Evolutionary conservation across 495 filamentous ascomycete genomes (phyloP).

Genomic region (Aspergillus cristatus): DNA sequence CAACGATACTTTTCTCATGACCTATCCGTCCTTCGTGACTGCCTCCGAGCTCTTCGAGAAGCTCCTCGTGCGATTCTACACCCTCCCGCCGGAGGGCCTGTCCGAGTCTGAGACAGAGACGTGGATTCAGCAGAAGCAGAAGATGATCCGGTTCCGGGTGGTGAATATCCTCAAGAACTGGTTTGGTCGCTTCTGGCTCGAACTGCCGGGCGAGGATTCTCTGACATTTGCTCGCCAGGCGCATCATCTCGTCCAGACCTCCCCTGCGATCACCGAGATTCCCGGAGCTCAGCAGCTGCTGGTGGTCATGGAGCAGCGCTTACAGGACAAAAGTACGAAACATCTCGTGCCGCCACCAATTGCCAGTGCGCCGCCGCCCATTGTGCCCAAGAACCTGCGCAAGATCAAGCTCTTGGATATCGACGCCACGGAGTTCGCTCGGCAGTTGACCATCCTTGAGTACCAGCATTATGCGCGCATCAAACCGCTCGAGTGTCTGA

Average conservation of each 20-base stretch:
- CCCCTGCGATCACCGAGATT: slow-evolving; percentile 71
- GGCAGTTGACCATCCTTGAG: slow-evolving; percentile 89
- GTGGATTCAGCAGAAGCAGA: slow-evolving; percentile 79
- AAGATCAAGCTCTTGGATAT: slow-evolving; percentile 93
- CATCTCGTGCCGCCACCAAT: slow-evolving; percentile 64
- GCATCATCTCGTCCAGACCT: slow-evolving; percentile 67
- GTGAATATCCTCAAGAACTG: slow-evolving; percentile 90
- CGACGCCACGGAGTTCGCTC: slow-evolving; percentile 80
- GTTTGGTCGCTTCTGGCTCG: slow-evolving; percentile 93
- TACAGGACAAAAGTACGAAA: slow-evolving; percentile 68
- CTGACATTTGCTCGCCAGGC: slow-evolving; percentile 66
- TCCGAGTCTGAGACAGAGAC: slow-evolving; percentile 51
- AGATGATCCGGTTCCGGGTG: slow-evolving; percentile 73
- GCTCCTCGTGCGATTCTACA: slow-evolving; percentile 70
- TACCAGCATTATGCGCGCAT: slow-evolving; percentile 79
- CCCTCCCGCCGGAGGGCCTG: slow-evolving; percentile 67
- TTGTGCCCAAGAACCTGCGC: slow-evolving; percentile 91
- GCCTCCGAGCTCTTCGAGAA: slow-evolving; percentile 76
- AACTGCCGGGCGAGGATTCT: slow-evolving; percentile 62
- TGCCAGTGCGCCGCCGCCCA: slow-evolving; percentile 64
- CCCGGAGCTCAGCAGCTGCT: slow-evolving; percentile 67
- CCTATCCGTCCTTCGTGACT: slow-evolving; percentile 80
- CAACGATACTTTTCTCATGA: slow-evolving; percentile 87
- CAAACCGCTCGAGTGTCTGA: slow-evolving; percentile 75
- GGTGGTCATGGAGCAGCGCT: slow-evolving; percentile 65